Percentiles rank a stretch among this genome's conserved stretches.
phyloP scores from a whole-genome alignment of 805 yeast species.

The Barnettozyma sucrosica region DNA sequence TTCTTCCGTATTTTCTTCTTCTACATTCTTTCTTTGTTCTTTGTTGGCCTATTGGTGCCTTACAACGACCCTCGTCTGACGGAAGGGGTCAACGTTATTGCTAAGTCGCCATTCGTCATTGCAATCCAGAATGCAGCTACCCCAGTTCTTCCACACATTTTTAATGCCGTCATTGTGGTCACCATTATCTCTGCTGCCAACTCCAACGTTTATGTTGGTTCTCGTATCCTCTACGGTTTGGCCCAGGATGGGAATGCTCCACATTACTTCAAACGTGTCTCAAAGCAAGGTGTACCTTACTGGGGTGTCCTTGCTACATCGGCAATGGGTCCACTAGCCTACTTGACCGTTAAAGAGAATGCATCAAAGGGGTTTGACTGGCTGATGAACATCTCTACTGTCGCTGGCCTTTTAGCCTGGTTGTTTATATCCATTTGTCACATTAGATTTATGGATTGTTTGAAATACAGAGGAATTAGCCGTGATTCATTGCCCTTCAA shows the following conservation, averaged over 20 bases:
- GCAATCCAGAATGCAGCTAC: slow-evolving; percentile 69
- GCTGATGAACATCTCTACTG: slow-evolving; percentile 71
- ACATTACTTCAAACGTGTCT: not conserved
- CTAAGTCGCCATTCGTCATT: slow-evolving; percentile 67
- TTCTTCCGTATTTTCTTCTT: slow-evolving; percentile 59
- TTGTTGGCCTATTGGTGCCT: slow-evolving; percentile 68
- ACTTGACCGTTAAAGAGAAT: slow-evolving; percentile 45
- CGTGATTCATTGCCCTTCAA: slow-evolving; percentile 70
- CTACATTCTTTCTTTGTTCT: slow-evolving; percentile 58
- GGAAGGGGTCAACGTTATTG: slow-evolving; percentile 33
- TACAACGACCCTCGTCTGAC: slow-evolving; percentile 51
- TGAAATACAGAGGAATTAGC: slow-evolving; percentile 56
- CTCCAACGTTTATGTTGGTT: slow-evolving; percentile 67
- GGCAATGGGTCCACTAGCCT: slow-evolving; percentile 58
- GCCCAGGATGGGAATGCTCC: slow-evolving; percentile 35
- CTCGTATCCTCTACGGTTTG: slow-evolving; percentile 61
- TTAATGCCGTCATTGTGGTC: slow-evolving; percentile 62
- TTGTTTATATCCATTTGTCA: slow-evolving; percentile 58
- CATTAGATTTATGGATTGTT: slow-evolving; percentile 62
- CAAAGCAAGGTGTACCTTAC: slow-evolving; percentile 63
- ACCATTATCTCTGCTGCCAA: slow-evolving; percentile 78
- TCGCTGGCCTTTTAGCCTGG: slow-evolving; percentile 74
- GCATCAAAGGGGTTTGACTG: slow-evolving; percentile 61
- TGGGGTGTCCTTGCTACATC: slow-evolving; percentile 52
- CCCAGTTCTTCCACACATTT: slow-evolving; percentile 56